Base-by-base conservation (phyloP, 2,329 filamentous ascomycete genomes). In the Neopestalotiopsis clavispora region DNA sequence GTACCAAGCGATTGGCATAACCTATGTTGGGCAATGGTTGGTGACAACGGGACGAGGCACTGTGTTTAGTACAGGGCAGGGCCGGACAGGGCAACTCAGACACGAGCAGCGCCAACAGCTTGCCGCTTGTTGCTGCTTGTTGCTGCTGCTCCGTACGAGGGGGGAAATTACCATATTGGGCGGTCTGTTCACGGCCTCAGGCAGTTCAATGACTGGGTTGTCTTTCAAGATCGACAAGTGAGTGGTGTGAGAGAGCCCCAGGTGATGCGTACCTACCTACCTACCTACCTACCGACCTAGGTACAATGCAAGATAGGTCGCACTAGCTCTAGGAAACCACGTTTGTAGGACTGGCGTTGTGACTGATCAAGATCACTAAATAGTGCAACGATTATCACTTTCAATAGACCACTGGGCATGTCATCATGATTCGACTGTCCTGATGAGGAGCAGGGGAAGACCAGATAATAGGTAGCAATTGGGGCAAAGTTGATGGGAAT, bases 141-240 rank as follows among this genome's bases (percentile, higher is more conserved):
- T n/a, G 14, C 45, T 49, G 17, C n/a, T 20, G 17, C 45, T 52
- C 45, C 20, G 7, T 20, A 30, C 23, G 32, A 23, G 12, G 57
- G 23, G 57, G 57, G 57, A 30, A 34, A 60, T 30, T 13, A 17
- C 60, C 32, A 12, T 38, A 14, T 34, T 34, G n/a, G 30, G 57
- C 57, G 57, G 57, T 17, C 20, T 59, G 23, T 59, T 62, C 13
- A 62, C 34, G 59, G 59, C 59, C 59, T 62, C 59, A 40, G 59
- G 59, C 59, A 52, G n/a, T 17, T 17, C 9, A 52, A 20, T 52
- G 45, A 52, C 45, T n/a, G 45, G 45, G 17, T 49, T 17, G 17
- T 20, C 45, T 52, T 52, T 52, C 7, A n/a, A 6, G 45, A 52
- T 52, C 45, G 45, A 6, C 34, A 38, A 52, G 14, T 52, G 45